These are phyloP conservation scores for Melampsora medusae DNA, from an alignment of 1,284 basidiomycete species.

Conservation along the genomic window DNA sequence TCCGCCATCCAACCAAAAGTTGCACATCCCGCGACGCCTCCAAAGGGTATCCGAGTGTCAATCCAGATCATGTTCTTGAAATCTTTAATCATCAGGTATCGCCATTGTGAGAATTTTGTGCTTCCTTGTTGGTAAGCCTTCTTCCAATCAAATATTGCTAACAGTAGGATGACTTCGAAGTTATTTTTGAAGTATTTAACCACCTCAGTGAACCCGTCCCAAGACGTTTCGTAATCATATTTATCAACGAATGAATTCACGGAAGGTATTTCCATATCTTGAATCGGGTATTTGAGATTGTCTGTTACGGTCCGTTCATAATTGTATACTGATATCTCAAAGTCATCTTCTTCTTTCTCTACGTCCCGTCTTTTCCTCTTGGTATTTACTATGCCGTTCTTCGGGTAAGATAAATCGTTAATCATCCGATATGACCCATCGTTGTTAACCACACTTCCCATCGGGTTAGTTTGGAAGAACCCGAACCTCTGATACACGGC, in stretches of 20 bases:
- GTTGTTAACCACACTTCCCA: neutral
- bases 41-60: neutral
- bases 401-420: slow-evolving; percentile 7
- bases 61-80: neutral
- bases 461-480: slow-evolving; percentile 7
- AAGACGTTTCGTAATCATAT: neutral
- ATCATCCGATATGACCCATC: slow-evolving; percentile 4
- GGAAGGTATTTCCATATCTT: neutral
- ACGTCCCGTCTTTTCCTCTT: no score
- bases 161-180: neutral
- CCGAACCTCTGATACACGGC: neutral
- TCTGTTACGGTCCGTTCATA: no score
- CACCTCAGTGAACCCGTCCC: slow-evolving; percentile 6
- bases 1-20: neutral
- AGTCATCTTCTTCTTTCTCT: no score
- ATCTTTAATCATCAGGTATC: neutral
- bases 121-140: slow-evolving; percentile 5
- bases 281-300: no score
- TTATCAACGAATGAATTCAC: slow-evolving; percentile 9
- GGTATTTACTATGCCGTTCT: neutral
- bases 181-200: neutral
- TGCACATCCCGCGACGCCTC: slow-evolving; percentile 12
- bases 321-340: no score
- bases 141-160: neutral
- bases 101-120: neutral